These are phyloP conservation scores for Pittosporum tobira DNA, from an alignment of 129 eudicot genomes.

Conservation along the genomic window DNA sequence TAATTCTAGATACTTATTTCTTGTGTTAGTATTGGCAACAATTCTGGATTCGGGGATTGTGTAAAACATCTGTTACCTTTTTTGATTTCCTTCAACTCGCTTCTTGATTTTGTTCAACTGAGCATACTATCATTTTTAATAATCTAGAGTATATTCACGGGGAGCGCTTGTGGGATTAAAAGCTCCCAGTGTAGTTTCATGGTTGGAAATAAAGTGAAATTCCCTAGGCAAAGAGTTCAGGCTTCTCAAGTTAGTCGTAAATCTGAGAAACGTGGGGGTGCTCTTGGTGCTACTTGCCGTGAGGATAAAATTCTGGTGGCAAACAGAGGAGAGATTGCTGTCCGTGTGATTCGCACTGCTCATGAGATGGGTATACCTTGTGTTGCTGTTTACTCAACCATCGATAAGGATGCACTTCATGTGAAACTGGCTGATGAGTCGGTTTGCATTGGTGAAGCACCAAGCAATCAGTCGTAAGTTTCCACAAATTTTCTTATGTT, in stretches of 20 bases:
- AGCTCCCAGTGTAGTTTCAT: conserved; percentile 67
- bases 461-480: conserved; percentile 95
- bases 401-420: conserved; percentile 97
- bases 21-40: too few species aligned
- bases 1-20: too few species aligned
- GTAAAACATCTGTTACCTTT: background rate
- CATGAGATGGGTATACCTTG: conserved; percentile 97
- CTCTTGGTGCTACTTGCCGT: conserved; percentile 48
- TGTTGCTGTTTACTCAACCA: conserved; percentile 96
- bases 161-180: conserved; percentile 45
- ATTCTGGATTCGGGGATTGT: conserved; percentile 5
- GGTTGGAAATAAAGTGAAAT: conserved; percentile 49
- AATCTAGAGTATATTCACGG: conserved; percentile 48
- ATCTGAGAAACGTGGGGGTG: conserved; percentile 52
- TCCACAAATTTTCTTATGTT: background rate
- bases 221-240: conserved; percentile 46
- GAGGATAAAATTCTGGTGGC: conserved; percentile 86
- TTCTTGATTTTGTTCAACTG: background rate
- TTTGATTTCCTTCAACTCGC: background rate
- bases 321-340: conserved; percentile 98
- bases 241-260: conserved; percentile 33
- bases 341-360: conserved; percentile 93
- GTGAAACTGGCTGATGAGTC: conserved; percentile 96
- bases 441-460: conserved; percentile 98
- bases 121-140: conserved; percentile 2